phyloP scores from a whole-genome alignment of 2,329 filamentous ascomycete species.

The Magnaporthiopsis rhizophila region DNA sequence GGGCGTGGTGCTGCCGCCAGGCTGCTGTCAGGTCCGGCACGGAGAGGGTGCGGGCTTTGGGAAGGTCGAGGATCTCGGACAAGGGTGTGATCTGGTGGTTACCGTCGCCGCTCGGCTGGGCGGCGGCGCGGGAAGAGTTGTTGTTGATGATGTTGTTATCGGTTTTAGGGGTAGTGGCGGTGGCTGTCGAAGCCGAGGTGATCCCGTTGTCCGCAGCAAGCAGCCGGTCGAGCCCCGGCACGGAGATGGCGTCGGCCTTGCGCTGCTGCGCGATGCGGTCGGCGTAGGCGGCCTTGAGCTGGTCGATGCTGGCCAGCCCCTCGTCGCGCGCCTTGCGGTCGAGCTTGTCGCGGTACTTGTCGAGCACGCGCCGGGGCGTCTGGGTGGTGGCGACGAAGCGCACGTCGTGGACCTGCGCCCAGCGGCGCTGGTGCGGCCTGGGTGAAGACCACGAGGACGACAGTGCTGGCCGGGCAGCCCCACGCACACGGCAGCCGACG shows the following conservation, averaged over 20 bases:
- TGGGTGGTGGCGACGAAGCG: conserved; percentile 77
- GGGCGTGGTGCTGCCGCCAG: conserved; percentile 82
- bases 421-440: conserved; percentile 56
- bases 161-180: conserved; percentile 9
- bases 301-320: conserved; percentile 61
- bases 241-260: conserved; percentile 49
- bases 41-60: conserved; percentile 66
- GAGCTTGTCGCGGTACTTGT: conserved; percentile 85
- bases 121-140: conserved; percentile 17
- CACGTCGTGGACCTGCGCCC: conserved; percentile 87
- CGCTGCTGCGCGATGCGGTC: conserved; percentile 71
- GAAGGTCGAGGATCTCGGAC: conserved; percentile 60
- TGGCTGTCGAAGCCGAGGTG: background rate
- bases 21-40: conserved; percentile 75
- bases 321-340: conserved; percentile 69
- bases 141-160: conserved; percentile 24
- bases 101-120: conserved; percentile 16
- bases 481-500: too few relatives aligned
- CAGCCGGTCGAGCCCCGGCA: conserved; percentile 14
- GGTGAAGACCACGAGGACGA: background rate
- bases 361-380: conserved; percentile 51
- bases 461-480: background rate
- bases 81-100: conserved; percentile 32
- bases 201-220: background rate
- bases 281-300: conserved; percentile 74